Percentiles rank a stretch among this genome's conserved stretches.
Conservation (phyloP, 805 yeast genomes). For the Candida dajiaensis region DNA sequence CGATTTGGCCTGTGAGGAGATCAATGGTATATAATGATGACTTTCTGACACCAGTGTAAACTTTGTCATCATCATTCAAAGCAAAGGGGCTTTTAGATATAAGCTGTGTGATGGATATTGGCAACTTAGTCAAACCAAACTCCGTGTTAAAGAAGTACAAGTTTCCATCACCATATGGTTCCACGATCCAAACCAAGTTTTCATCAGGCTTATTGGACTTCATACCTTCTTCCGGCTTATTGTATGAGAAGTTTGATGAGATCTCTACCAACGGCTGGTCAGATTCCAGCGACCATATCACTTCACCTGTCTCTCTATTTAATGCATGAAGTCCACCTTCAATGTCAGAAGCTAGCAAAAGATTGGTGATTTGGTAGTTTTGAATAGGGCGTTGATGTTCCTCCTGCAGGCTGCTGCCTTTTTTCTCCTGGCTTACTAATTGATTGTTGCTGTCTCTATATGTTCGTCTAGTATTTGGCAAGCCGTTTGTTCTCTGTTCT, state of each 20-base stretch:
- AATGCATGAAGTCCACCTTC: constrained; percentile 86
- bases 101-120: constrained; percentile 71
- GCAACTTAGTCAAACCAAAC: constrained; percentile 72
- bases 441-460: background rate
- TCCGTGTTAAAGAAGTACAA: constrained; percentile 74
- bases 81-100: constrained; percentile 85
- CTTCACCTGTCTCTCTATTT: constrained; percentile 65
- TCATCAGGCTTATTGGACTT: constrained; percentile 14
- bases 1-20: constrained; percentile 65
- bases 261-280: constrained; percentile 55
- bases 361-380: constrained; percentile 63
- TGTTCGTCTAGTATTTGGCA: background rate
- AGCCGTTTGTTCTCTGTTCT: background rate
- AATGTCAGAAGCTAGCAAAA: constrained; percentile 68
- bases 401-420: background rate
- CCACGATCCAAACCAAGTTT: constrained; percentile 74
- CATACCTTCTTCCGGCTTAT: constrained; percentile 2
- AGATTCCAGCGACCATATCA: constrained; percentile 71
- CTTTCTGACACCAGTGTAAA: constrained; percentile 79
- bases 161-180: constrained; percentile 81
- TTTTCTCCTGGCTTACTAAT: background rate
- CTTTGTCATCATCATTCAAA: constrained; percentile 60
- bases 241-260: constrained; percentile 16
- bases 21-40: constrained; percentile 74
- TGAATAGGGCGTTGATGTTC: constrained; percentile 40